These are phyloP conservation scores for Ogataea chonburiensis DNA, from an alignment of 805 yeast genomes.

Conservation along the genomic window DNA sequence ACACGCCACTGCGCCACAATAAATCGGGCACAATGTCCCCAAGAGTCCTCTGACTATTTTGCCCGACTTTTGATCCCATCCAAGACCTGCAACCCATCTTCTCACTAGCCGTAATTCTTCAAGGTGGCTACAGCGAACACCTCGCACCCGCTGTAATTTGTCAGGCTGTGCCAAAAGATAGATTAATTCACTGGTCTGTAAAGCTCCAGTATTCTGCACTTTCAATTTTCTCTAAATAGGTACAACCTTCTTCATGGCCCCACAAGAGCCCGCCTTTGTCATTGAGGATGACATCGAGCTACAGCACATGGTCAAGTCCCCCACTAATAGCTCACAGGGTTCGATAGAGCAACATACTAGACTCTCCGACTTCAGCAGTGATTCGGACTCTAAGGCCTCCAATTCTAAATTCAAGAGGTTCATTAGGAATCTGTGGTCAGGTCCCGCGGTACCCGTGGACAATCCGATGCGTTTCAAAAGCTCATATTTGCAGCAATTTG, in stretches of 20 bases:
- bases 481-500: constrained; percentile 33
- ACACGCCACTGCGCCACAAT: too few species aligned
- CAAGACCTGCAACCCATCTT: too few species aligned
- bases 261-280: constrained; percentile 2
- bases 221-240: neutral
- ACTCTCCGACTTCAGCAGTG: constrained; percentile 5
- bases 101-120: too few species aligned
- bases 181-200: constrained; percentile 1
- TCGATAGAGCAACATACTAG: constrained; percentile 6
- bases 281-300: constrained; percentile 10
- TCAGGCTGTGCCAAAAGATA: constrained; percentile 5
- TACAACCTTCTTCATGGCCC: constrained; percentile 1
- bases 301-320: constrained; percentile 6
- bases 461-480: constrained; percentile 42
- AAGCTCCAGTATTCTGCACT: constrained; percentile 4
- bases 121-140: too few species aligned
- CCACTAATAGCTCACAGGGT: constrained; percentile 8
- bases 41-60: too few species aligned
- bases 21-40: too few species aligned
- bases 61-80: too few species aligned
- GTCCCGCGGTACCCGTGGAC: constrained; percentile 51
- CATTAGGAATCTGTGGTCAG: constrained; percentile 45
- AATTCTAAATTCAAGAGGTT: constrained; percentile 10
- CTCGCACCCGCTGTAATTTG: neutral
- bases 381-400: neutral